Percentiles rank a stretch among this genome's conserved stretches.
Conservation (phyloP, 2,329 filamentous ascomycete species). For the Scytalidium lignicola region DNA sequence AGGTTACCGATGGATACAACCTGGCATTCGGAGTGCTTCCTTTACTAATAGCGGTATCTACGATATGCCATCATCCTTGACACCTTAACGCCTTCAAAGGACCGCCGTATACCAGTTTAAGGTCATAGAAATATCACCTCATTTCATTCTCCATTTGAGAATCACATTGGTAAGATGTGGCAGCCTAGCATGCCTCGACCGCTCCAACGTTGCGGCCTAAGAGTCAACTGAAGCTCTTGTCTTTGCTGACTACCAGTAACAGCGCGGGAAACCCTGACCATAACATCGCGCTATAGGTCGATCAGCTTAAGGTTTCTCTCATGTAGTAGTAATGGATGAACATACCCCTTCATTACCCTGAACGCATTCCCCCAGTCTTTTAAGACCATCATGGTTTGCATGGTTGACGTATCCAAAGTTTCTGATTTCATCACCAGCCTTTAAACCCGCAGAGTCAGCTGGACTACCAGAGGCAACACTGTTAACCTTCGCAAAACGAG, state of each 20-base stretch:
- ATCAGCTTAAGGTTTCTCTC: constrained; percentile 7
- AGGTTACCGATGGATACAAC: too few relatives aligned
- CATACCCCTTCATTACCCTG: constrained; percentile 85
- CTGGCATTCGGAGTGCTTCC: too few relatives aligned
- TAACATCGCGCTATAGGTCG: constrained; percentile 55
- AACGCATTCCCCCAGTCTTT: constrained; percentile 83
- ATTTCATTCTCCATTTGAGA: not conserved
- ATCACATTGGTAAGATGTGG: constrained; percentile 75
- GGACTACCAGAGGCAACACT: constrained; percentile 73
- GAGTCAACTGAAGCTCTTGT: constrained; percentile 61
- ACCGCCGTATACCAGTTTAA: not conserved
- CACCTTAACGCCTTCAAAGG: not conserved
- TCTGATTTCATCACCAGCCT: constrained; percentile 73
- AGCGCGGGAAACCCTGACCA: constrained; percentile 59
- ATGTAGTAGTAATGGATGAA: not conserved
- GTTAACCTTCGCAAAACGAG: constrained; percentile 86
- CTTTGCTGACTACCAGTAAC: constrained; percentile 17
- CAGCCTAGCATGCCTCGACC: constrained; percentile 86
- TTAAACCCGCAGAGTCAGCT: constrained; percentile 75
- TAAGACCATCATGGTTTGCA: constrained; percentile 79
- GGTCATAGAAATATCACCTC: not conserved
- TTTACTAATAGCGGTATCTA: too few relatives aligned
- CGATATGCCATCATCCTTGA: too few relatives aligned
- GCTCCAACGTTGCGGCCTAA: constrained; percentile 82
- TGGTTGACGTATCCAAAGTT: constrained; percentile 81